A percentile compares a stretch with the other conserved stretches of the same genome.
These are phyloP conservation scores for Betula pendula DNA, from an alignment of 306 rosid genomes.

Conservation along the genomic window DNA sequence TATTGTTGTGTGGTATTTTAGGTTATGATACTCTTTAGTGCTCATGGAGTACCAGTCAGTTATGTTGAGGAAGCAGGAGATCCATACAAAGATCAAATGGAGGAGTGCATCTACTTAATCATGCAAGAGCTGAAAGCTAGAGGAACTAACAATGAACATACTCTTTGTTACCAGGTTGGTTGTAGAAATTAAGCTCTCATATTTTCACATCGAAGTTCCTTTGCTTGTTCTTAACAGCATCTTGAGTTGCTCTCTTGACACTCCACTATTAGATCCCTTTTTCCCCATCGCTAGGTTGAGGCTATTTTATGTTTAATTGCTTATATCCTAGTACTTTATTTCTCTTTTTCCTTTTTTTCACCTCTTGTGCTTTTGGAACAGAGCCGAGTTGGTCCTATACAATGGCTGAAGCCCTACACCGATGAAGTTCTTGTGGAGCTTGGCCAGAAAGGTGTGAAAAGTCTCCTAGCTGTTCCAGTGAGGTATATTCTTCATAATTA, in stretches of 20 bases:
- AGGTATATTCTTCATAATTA: slow-evolving; percentile 47
- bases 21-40: slow-evolving; percentile 96
- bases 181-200: slow-evolving; percentile 2
- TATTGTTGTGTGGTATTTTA: slow-evolving; percentile 23
- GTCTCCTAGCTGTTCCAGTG: slow-evolving; percentile 96
- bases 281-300: background rate
- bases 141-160: slow-evolving; percentile 78
- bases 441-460: slow-evolving; percentile 88
- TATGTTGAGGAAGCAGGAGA: slow-evolving; percentile 94
- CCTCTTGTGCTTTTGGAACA: slow-evolving; percentile 33
- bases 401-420: slow-evolving; percentile 97
- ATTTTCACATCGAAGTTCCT: background rate
- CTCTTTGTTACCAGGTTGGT: slow-evolving; percentile 94
- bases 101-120: slow-evolving; percentile 84
- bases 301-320: background rate
- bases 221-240: background rate
- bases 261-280: background rate
- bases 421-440: slow-evolving; percentile 96
- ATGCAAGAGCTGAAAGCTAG: slow-evolving; percentile 95
- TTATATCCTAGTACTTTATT: slow-evolving; percentile 11
- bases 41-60: slow-evolving; percentile 97
- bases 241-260: background rate
- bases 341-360: background rate
- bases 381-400: slow-evolving; percentile 99
- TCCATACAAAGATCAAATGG: slow-evolving; percentile 98